phyloP scores from a whole-genome alignment of 1,139 yeast genomes.

The Candida tropicalis region DNA sequence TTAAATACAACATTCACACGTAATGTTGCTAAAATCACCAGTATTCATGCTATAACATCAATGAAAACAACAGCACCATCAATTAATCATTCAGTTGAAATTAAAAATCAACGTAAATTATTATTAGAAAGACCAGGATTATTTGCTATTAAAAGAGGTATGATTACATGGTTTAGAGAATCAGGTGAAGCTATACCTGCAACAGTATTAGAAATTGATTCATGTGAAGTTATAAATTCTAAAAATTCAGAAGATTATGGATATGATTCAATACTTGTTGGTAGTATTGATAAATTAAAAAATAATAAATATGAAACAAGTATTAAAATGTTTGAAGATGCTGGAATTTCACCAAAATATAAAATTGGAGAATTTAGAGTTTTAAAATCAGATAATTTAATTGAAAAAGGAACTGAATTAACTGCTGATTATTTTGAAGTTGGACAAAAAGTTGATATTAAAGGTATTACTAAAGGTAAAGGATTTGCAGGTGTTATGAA shows the following conservation, averaged over 20 bases:
- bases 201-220: conserved; percentile 84
- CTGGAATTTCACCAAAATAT: conserved; percentile 83
- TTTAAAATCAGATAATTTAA: conserved; percentile 61
- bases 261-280: conserved; percentile 83
- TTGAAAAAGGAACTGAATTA: conserved; percentile 78
- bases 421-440: conserved; percentile 80
- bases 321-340: conserved; percentile 79
- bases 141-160: conserved; percentile 82
- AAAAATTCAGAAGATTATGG: conserved; percentile 75
- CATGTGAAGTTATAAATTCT: conserved; percentile 80
- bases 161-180: conserved; percentile 80
- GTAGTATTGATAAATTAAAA: conserved; percentile 73
- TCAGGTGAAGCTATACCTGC: conserved; percentile 74
- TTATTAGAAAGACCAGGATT: conserved; percentile 81
- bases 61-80: conserved; percentile 44
- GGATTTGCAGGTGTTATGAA: conserved; percentile 99
- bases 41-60: conserved; percentile 57
- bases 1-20: conserved; percentile 19
- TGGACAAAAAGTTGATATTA: conserved; percentile 84
- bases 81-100: conserved; percentile 57
- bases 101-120: conserved; percentile 64
- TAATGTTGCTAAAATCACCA: conserved; percentile 52
- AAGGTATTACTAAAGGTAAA: conserved; percentile 86
- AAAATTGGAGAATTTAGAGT: conserved; percentile 78
- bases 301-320: conserved; percentile 58